Base-by-base conservation (phyloP, 495 filamentous ascomycete genomes). In the Penicillium psychrofluorescens region DNA sequence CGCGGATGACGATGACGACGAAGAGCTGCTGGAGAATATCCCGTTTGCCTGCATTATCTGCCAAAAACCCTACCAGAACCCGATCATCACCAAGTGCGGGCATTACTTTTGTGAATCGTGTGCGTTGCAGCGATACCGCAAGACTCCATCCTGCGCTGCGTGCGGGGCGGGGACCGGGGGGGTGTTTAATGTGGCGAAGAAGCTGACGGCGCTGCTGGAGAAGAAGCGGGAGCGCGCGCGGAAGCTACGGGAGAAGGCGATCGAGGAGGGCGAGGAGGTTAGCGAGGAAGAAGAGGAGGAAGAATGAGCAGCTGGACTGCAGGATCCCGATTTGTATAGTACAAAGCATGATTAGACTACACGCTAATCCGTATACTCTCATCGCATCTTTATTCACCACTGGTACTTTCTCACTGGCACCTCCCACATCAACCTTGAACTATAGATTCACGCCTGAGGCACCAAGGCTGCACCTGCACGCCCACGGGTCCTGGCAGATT, bases 1-100 rank as follows among this genome's bases (percentile, higher is more conserved):
- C 22, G 76, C 76, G 2, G 73, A 74, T 1, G 74, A 80, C 0
- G 80, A 85, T 4, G 85, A 82, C 5, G 79, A 81, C 2, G 86
- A 92, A 46, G 86, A 88, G 15, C 62, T 87, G 59, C 64, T 95
- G 29, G 85, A 94, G 59, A 84, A 80, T 45, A 95, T 97, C 29
- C 92, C 92, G 0, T 98, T 97, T 58, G 88, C 81, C n/a, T 98
- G 92, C 57, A 80, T 96, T 48, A 87, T 97, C 45, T 98, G 92
- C 71, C 80, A 80, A 55, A 79, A 79, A 35, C 64, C 81, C 8
- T 98, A 98, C 63, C 83, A 81, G 51, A 70, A 79, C 38, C 90
- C 92, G 2, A 81, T 97, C 13, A 69, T 90, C 10, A 98, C 92
- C 29, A 85, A 86, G 50, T 97, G 94, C 46, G 84, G 88, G 5